Evolutionary conservation across 2,329 filamentous ascomycete species (phyloP).

Genomic region (Fusarium guadeloupense): DNA sequence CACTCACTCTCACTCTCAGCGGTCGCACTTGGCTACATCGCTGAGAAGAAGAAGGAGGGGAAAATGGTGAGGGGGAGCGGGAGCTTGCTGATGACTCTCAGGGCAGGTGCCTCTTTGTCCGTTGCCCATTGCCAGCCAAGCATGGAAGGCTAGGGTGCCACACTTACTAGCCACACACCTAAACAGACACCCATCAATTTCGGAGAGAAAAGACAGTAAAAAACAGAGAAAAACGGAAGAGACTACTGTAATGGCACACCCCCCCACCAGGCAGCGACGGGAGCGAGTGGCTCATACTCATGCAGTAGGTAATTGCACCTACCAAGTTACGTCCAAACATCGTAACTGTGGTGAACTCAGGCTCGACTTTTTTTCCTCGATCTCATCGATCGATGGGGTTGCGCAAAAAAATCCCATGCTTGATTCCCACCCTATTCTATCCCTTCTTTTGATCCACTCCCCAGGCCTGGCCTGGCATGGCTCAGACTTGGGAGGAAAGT

Average conservation of each 20-base stretch:
- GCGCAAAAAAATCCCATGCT: constrained; percentile 44
- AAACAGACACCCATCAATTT: not conserved
- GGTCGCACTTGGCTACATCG: constrained; percentile 18
- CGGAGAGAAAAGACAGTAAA: not conserved
- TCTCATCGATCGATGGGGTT: constrained; percentile 51
- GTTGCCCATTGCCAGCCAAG: no score
- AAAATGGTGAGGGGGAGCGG: constrained; percentile 28
- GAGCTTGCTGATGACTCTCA: constrained; percentile 34
- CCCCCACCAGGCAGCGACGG: no score
- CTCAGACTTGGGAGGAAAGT: constrained; percentile 2
- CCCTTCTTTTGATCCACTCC: constrained; percentile 21
- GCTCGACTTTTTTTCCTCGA: constrained; percentile 43
- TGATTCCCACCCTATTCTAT: constrained; percentile 41
- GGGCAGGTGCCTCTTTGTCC: constrained; percentile 32
- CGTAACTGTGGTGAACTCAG: constrained; percentile 26
- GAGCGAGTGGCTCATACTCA: no score
- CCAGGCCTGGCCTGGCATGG: not conserved
- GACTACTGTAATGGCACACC: constrained; percentile 17
- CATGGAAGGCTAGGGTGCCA: constrained; percentile 7
- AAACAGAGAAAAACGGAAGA: not conserved
- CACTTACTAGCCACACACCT: constrained; percentile 6
- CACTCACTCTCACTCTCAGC: constrained; percentile 12
- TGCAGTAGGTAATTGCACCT: constrained; percentile 1
- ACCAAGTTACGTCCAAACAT: constrained; percentile 26
- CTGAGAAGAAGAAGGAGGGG: no score